Conservation (phyloP, 164 flowering plant species). For the Sedum album region DNA sequence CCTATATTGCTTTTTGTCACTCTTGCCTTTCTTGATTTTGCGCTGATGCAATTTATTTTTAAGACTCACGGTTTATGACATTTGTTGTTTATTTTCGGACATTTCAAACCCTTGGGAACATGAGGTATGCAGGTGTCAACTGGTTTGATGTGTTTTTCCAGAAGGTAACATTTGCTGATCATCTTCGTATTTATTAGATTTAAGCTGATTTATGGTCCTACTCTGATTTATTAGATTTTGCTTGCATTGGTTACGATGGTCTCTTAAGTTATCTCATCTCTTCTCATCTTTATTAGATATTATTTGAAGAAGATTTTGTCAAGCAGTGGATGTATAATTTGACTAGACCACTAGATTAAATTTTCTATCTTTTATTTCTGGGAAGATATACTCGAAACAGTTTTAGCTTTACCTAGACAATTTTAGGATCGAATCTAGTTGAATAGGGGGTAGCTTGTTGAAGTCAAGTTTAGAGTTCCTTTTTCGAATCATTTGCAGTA, state of each 20-base stretch:
- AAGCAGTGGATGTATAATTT: background rate
- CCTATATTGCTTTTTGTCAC: background rate
- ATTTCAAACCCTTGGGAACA: background rate
- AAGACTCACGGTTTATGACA: background rate
- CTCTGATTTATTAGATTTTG: background rate
- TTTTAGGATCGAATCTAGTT: too few relatives aligned
- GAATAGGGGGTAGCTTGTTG: too few relatives aligned
- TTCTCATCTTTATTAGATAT: background rate
- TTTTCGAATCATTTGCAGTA: too few relatives aligned
- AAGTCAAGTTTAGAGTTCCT: too few relatives aligned
- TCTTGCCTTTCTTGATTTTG: background rate
- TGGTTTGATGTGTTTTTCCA: background rate
- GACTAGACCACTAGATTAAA: background rate
- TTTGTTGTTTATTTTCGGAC: background rate
- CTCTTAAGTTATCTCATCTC: background rate
- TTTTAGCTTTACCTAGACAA: background rate
- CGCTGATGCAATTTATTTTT: background rate
- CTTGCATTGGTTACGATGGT: background rate
- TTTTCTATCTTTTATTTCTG: background rate
- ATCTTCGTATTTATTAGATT: slow-evolving; percentile 2
- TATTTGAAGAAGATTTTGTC: background rate
- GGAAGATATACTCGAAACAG: background rate
- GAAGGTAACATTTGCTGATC: background rate
- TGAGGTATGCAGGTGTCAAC: slow-evolving; percentile 1
- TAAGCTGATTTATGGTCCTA: background rate